These are phyloP conservation scores for Ceriops tagal DNA, from an alignment of 345 rosid genomes.

Conservation along the genomic window DNA sequence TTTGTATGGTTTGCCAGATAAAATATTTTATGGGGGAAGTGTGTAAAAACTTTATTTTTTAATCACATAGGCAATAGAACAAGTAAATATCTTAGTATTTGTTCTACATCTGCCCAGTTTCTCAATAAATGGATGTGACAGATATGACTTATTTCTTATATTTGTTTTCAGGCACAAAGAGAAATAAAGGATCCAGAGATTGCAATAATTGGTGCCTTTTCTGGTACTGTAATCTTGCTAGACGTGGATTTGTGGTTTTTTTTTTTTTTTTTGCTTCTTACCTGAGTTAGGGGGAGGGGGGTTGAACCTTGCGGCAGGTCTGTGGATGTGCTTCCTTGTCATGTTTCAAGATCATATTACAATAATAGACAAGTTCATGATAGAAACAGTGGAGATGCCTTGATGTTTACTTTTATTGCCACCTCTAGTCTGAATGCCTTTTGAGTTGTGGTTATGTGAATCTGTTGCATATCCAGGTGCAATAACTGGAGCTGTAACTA, in stretches of 20 bases:
- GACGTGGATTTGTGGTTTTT: not conserved
- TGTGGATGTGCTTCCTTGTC: too few species aligned
- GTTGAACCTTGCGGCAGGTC: too few species aligned
- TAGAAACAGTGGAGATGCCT: too few species aligned
- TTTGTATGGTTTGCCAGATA: not conserved
- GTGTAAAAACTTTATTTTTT: not conserved
- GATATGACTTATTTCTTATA: not conserved
- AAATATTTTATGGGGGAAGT: not conserved
- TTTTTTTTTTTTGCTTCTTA: not conserved
- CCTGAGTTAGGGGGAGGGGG: too few species aligned
- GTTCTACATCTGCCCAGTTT: not conserved
- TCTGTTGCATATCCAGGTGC: constrained; percentile 46
- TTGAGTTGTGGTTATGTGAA: too few species aligned
- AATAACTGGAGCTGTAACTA: constrained; percentile 87
- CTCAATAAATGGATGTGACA: not conserved
- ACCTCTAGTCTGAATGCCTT: too few species aligned
- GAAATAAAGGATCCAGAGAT: constrained; percentile 84
- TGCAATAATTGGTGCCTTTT: constrained; percentile 84
- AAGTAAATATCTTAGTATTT: not conserved
- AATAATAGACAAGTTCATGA: too few species aligned
- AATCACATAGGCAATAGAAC: not conserved
- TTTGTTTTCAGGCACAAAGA: constrained; percentile 51
- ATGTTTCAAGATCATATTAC: too few species aligned
- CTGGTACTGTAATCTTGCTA: constrained; percentile 42
- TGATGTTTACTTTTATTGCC: too few species aligned